Evolutionary conservation across 1,284 basidiomycete species (phyloP).

Genomic region (Flammula alnicola): DNA sequence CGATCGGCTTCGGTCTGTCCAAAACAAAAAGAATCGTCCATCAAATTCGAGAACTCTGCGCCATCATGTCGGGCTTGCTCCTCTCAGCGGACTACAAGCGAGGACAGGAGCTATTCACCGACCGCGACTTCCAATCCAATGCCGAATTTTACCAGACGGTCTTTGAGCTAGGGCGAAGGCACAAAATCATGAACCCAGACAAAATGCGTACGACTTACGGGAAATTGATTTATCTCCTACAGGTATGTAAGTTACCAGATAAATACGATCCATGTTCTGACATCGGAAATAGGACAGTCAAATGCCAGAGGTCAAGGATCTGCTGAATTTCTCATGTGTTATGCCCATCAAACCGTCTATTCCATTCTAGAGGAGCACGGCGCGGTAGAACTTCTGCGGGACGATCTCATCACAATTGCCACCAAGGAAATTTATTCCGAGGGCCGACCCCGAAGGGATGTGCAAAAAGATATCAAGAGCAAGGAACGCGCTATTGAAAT

Average conservation of each 20-base stretch:
- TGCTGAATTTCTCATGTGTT: slow-evolving; percentile 77
- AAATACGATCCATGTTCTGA: neutral
- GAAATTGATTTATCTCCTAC: slow-evolving; percentile 80
- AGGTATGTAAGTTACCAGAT: slow-evolving; percentile 47
- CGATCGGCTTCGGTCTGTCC: slow-evolving; percentile 69
- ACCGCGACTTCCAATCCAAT: slow-evolving; percentile 78
- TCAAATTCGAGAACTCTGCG: slow-evolving; percentile 82
- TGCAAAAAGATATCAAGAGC: slow-evolving; percentile 78
- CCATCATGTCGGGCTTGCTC: slow-evolving; percentile 79
- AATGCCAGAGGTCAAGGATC: slow-evolving; percentile 73
- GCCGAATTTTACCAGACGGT: slow-evolving; percentile 76
- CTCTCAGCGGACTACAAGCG: slow-evolving; percentile 82
- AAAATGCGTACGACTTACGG: slow-evolving; percentile 88
- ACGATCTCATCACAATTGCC: slow-evolving; percentile 71
- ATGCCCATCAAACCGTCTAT: slow-evolving; percentile 76
- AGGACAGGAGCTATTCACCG: slow-evolving; percentile 80
- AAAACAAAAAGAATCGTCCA: slow-evolving; percentile 83
- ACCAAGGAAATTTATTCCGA: slow-evolving; percentile 81
- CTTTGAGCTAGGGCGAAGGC: slow-evolving; percentile 79
- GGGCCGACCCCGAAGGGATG: slow-evolving; percentile 68
- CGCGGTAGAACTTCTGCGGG: slow-evolving; percentile 70
- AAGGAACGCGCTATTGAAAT: slow-evolving; percentile 83
- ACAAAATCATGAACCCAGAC: slow-evolving; percentile 87
- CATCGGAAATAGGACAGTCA: slow-evolving; percentile 69
- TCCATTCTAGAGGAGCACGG: slow-evolving; percentile 62